phyloP scores from a whole-genome alignment of 306 rosid genomes.

The Abrus pulchellus region DNA sequence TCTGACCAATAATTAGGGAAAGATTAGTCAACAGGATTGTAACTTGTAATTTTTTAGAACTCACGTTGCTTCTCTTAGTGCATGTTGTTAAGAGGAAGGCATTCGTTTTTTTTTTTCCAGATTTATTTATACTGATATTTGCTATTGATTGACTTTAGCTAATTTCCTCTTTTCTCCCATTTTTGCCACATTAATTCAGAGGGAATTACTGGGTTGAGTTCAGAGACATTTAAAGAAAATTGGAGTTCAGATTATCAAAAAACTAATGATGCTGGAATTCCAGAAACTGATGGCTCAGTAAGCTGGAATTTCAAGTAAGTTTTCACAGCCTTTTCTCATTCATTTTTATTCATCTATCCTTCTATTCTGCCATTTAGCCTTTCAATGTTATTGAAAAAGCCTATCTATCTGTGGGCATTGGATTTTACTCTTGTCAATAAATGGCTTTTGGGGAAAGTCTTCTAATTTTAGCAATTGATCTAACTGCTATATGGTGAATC shows the following conservation, averaged over 20 bases:
- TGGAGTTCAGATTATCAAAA: conserved; percentile 90
- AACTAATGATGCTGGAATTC: conserved; percentile 86
- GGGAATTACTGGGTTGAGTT: conserved; percentile 89
- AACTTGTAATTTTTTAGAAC: neutral
- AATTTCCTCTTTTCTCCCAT: conserved; percentile 10
- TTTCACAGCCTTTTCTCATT: conserved; percentile 17
- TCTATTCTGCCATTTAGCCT: conserved; percentile 24
- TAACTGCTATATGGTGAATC: conserved; percentile 15
- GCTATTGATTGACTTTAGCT: conserved; percentile 31
- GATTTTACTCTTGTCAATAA: conserved; percentile 9
- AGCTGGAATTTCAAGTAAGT: conserved; percentile 92
- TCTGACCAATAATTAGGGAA: conserved; percentile 26
- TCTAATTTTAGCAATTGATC: neutral
- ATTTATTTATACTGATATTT: conserved; percentile 16
- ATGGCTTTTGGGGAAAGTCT: conserved; percentile 35
- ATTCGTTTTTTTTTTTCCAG: conserved; percentile 1
- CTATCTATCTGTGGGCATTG: conserved; percentile 23
- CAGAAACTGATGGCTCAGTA: conserved; percentile 72
- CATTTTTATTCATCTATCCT: conserved; percentile 18
- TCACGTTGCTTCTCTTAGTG: conserved; percentile 12
- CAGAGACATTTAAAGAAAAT: conserved; percentile 69
- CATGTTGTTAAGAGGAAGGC: conserved; percentile 17
- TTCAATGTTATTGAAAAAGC: conserved; percentile 3
- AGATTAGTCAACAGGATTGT: conserved; percentile 5
- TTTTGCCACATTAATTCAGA: conserved; percentile 58